phyloP scores from a whole-genome alignment of 208 protist species.

The Leishmania guyanensis region DNA sequence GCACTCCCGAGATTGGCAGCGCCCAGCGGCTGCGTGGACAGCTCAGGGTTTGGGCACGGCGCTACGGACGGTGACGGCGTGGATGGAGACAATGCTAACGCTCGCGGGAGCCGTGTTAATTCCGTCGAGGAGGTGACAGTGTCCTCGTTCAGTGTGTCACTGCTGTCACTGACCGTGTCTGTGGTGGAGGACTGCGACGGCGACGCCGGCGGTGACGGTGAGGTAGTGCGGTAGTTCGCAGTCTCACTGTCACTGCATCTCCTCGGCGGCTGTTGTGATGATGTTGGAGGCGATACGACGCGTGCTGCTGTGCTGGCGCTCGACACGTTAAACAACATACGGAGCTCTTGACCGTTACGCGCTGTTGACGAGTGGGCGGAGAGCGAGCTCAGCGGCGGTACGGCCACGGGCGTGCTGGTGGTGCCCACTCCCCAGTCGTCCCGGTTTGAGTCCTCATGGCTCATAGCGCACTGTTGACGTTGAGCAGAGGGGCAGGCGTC shows the following conservation, averaged over 20 bases:
- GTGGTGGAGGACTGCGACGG: not conserved
- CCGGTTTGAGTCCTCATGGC: constrained; percentile 5
- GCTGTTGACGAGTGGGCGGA: not conserved
- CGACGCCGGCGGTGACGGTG: not conserved
- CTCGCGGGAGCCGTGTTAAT: not conserved
- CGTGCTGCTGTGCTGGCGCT: not conserved
- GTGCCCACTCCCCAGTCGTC: not conserved
- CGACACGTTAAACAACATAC: not conserved
- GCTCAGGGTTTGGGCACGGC: not conserved
- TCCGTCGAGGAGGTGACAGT: constrained; percentile 8
- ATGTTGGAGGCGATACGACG: not conserved
- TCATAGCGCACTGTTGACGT: not conserved
- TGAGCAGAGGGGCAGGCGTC: not conserved
- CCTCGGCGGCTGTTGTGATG: not conserved
- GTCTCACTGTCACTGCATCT: not conserved
- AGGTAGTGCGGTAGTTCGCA: not conserved
- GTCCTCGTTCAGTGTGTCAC: not conserved
- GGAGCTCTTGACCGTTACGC: not conserved
- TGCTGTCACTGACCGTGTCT: not conserved
- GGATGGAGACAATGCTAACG: not conserved
- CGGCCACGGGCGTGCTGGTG: not conserved
- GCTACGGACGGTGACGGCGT: not conserved
- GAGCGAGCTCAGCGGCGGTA: not conserved
- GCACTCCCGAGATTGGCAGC: not conserved
- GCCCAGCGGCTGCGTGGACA: not conserved